phyloP scores from a whole-genome alignment of 495 filamentous ascomycete species.

The Symbiotaphrina buchneri region DNA sequence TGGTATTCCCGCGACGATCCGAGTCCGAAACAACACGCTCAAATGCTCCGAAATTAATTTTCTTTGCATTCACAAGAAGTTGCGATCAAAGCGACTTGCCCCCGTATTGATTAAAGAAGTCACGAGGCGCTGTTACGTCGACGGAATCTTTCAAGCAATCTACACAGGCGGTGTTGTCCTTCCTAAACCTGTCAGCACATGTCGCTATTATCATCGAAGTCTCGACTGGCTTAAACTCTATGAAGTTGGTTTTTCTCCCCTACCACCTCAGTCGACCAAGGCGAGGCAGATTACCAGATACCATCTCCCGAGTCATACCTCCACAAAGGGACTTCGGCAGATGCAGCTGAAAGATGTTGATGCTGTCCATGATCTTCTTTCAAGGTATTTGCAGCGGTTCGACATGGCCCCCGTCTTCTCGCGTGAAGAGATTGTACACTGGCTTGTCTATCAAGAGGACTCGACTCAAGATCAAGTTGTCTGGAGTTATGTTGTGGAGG shows the following conservation, averaged over 20 bases:
- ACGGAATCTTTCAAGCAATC: conserved; percentile 76
- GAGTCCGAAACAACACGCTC: conserved; percentile 52
- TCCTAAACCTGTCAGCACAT: conserved; percentile 75
- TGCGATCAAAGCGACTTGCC: conserved; percentile 74
- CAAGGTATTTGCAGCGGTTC: conserved; percentile 56
- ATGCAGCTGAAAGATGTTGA: conserved; percentile 73
- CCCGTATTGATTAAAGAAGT: conserved; percentile 95
- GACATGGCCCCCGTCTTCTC: conserved; percentile 67
- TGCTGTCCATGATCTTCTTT: conserved; percentile 48
- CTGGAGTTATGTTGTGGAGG: conserved; percentile 82
- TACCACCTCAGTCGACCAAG: conserved; percentile 62
- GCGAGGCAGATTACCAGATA: conserved; percentile 60
- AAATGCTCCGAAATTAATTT: conserved; percentile 88
- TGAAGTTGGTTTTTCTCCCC: conserved; percentile 73
- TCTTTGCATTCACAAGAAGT: conserved; percentile 93
- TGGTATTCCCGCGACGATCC: conserved; percentile 63
- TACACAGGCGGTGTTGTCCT: conserved; percentile 84
- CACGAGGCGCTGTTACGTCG: conserved; percentile 66
- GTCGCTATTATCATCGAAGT: conserved; percentile 81
- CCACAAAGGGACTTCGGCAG: conserved; percentile 47
- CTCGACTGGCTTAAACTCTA: conserved; percentile 90
- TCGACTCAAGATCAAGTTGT: conserved; percentile 51
- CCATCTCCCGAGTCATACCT: conserved; percentile 44
- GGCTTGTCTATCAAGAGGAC: conserved; percentile 49
- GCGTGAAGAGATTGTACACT: conserved; percentile 64